Percentiles rank a stretch among this genome's conserved stretches.
These are phyloP conservation scores for Flaveria floridana DNA, from an alignment of 140 eudicot genomes.

Conservation along the genomic window DNA sequence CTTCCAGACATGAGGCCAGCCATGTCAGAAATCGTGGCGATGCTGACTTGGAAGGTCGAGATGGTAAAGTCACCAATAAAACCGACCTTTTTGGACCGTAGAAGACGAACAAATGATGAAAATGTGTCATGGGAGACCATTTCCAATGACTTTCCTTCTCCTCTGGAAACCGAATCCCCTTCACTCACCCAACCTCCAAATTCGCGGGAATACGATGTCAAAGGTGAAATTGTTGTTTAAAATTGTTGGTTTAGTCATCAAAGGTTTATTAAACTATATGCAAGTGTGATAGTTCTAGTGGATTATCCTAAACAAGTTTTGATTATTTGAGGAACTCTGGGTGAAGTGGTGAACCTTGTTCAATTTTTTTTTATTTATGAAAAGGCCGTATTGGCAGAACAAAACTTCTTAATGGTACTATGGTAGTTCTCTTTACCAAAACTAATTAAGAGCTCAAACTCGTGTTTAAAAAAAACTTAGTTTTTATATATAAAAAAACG, in stretches of 20 bases:
- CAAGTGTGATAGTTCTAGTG: constrained; percentile 7
- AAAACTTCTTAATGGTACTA: too few relatives aligned
- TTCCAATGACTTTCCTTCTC: constrained; percentile 53
- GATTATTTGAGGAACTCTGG: not conserved
- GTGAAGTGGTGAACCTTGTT: not conserved
- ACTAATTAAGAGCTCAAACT: too few relatives aligned
- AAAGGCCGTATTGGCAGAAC: too few relatives aligned
- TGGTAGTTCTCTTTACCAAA: too few relatives aligned
- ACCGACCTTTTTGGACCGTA: constrained; percentile 53
- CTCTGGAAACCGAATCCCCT: constrained; percentile 50
- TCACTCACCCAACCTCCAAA: constrained; percentile 48
- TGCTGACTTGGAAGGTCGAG: constrained; percentile 57
- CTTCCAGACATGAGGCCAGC: constrained; percentile 64
- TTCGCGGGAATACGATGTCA: constrained; percentile 36
- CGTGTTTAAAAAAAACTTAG: too few relatives aligned
- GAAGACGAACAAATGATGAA: constrained; percentile 27
- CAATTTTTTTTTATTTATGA: constrained; percentile 8
- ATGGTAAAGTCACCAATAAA: constrained; percentile 44
- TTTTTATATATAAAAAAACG: too few relatives aligned
- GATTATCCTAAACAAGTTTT: not conserved
- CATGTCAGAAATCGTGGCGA: constrained; percentile 76
- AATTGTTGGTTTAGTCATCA: not conserved
- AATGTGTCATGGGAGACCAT: constrained; percentile 50
- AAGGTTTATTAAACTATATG: constrained; percentile 16
- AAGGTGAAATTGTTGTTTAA: not conserved